These are phyloP conservation scores for Gossypium davidsonii DNA, from an alignment of 441 rosid species.

Conservation along the genomic window DNA sequence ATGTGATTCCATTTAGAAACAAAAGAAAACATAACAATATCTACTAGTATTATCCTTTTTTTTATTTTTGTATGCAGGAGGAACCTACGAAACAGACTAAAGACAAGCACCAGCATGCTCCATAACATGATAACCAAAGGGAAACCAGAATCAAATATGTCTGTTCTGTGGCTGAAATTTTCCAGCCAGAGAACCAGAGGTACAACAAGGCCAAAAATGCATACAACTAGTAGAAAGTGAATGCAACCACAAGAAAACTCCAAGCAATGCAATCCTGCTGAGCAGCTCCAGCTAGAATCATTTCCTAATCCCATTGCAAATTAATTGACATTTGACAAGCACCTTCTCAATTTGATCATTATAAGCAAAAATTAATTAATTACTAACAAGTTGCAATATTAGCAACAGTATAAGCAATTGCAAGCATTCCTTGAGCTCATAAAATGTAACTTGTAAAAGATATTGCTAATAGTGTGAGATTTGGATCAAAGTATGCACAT, in stretches of 20 bases:
- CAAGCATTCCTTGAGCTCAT: not conserved
- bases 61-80: not conserved
- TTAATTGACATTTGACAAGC: not conserved
- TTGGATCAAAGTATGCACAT: not conserved
- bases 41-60: not conserved
- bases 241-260: slow-evolving; percentile 3
- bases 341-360: not conserved
- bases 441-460: not conserved
- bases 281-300: not conserved
- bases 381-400: not conserved
- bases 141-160: not conserved
- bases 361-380: not conserved
- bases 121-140: not conserved
- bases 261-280: not conserved
- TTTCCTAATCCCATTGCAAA: not conserved
- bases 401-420: not conserved
- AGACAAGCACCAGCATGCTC: not conserved
- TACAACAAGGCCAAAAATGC: not conserved
- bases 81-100: not conserved
- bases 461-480: not conserved
- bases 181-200: not conserved
- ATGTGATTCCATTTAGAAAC: not conserved
- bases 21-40: not conserved
- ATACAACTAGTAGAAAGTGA: not conserved
- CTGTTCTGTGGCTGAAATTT: not conserved